Base-by-base conservation (phyloP, 768 basidiomycete genomes). In the Serpula lacrymans region DNA sequence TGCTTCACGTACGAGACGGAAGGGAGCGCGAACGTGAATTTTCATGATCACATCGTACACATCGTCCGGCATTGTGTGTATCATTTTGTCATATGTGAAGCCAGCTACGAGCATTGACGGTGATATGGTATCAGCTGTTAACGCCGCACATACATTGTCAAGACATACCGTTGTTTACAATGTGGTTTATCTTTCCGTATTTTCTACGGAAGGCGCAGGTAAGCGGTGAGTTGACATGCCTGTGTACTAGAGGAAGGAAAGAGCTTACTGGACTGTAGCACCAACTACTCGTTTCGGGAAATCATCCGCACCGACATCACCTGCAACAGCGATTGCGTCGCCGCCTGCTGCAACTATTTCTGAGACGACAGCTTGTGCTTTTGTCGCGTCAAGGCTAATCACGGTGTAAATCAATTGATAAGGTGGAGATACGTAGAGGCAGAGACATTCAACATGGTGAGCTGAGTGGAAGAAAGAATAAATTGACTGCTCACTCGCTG, bases 41-140 rank as follows among this genome's bases (percentile, higher is more conserved):
- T 84, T 86, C 61, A 84, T 69, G 53, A 91, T 91, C 50, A 91
- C 71, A 46, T 88, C 83, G 57, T 77, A 92, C 2, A 79, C 75
- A 31, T 89, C 85, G 63, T 92, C 89, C 3, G 84, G 80, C 45
- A 82, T 88, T 5, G 86, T 88, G 64, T 89, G 88, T 27, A 90
- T 68, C 89, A 92, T 92, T 62, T 82, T 84, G 72, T 89, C 85
- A 51, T 75, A 87, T 6, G 85, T 87, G 67, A 88, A 88, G 34
- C 81, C 83, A 34, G 83, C 82, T 79, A 46, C 37, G 39, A 43
- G 27, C 23, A 37, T 13, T 4, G 24, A 21, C 25, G 41, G 18
- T 21, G 25, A 27, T 13, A 33, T 28, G 27, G 14, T 18, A 9
- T 29, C 5, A 33, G 28, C 24, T 39, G 8, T 13, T n/a, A 8